phyloP scores from a whole-genome alignment of 1,284 basidiomycete species.

The Fereydounia khargensis region DNA sequence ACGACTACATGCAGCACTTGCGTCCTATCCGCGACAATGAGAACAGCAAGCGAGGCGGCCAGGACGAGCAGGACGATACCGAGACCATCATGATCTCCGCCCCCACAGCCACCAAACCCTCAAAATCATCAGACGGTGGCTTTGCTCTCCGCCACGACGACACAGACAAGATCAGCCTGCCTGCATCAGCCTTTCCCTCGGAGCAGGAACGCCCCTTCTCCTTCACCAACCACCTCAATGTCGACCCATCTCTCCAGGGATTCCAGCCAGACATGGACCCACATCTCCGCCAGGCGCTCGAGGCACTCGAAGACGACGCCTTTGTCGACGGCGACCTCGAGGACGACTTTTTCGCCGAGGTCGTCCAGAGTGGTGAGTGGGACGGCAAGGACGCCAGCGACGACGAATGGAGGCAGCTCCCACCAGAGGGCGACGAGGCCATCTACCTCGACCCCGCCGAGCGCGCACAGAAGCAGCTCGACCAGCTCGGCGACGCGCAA shows the following conservation, averaged over 20 bases:
- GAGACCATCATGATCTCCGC: conserved; percentile 38
- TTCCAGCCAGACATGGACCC: conserved; percentile 97
- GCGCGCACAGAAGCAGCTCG: conserved; percentile 31
- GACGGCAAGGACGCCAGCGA: conserved; percentile 23
- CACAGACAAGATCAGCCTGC: conserved; percentile 60
- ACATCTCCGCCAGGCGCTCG: conserved; percentile 85
- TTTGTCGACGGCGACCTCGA: conserved; percentile 66
- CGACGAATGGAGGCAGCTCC: conserved; percentile 43
- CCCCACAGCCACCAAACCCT: conserved; percentile 21
- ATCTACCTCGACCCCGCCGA: conserved; percentile 43
- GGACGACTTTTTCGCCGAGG: conserved; percentile 60
- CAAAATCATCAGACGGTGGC: conserved; percentile 13
- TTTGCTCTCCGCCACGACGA: conserved; percentile 9
- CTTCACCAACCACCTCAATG: conserved; percentile 23
- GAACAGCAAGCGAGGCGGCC: conserved; percentile 43
- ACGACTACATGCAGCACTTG: conserved; percentile 98
- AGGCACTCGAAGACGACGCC: conserved; percentile 93
- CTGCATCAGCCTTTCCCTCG: conserved; percentile 63
- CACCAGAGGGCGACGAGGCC: conserved; percentile 50
- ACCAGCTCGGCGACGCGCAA: conserved; percentile 20
- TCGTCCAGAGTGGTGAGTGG: conserved; percentile 65
- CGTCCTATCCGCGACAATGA: conserved; percentile 45
- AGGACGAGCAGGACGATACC: conserved; percentile 45
- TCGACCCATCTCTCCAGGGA: conserved; percentile 63
- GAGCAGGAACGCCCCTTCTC: conserved; percentile 31